Base-by-base conservation (phyloP, 192 early-diverging fungal species). In the Piromyces finnis region DNA sequence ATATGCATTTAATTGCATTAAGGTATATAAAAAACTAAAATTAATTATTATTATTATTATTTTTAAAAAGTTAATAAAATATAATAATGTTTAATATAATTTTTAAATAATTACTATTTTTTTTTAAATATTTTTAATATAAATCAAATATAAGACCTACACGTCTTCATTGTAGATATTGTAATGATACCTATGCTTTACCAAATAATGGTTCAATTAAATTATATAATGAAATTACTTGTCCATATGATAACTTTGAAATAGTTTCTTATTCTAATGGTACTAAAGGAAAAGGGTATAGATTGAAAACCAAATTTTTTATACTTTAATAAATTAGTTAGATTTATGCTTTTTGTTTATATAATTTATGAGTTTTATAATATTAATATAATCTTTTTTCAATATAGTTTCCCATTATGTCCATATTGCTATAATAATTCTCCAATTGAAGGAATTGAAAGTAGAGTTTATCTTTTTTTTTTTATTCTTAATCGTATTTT, bases 401-500 rank as follows among this genome's bases (percentile, higher is more conserved):
- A 15, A 12, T 15, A 15, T 39, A 39, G 37, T 39, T 89, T 84
- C 78, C 85, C 85, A 16, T 77, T 89, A 28, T 89, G 88, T 59
- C 88, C 88, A 15, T 81, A 83, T 32, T 89, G 88, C 59, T 89
- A 90, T 82, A 90, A 90, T 79, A 35, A 86, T 29, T 89, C 88
- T 7, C 88, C 88, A 6, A 84, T 90, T 83, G 88, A 88, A 80
- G 80, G 84, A 41, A 78, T 90, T 15, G 82, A 80, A 36, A 83
- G 83, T 37, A 78, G 78, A n/a, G n/a, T n/a, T n/a, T n/a, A n/a
- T n/a, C n/a, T n/a, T n/a, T n/a, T n/a, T n/a, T n/a, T n/a, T n/a
- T n/a, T n/a, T n/a, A n/a, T n/a, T n/a, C n/a, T n/a, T n/a, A n/a
- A n/a, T n/a, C n/a, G n/a, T n/a, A n/a, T n/a, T n/a, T n/a, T n/a